Evolutionary conservation across 2,329 filamentous ascomycete genomes (phyloP), one percentile per base, ranked within the genome.

Genomic region (Alternaria triticimaculans): DNA sequence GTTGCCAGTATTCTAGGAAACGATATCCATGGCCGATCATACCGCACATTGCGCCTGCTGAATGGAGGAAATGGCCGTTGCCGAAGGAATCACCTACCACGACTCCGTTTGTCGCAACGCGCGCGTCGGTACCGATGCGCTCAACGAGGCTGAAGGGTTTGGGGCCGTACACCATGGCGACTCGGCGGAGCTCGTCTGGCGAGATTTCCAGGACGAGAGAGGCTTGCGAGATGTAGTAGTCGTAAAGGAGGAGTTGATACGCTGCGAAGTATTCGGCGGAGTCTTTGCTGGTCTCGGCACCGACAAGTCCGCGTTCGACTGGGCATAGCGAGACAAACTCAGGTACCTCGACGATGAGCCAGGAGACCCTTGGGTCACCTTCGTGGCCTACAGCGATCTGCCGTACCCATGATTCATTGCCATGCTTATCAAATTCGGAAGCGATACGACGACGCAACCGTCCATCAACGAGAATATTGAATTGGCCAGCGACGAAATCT

Each of bases 71-170:
- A 26, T 70, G 67, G 4, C 67, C 67, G 20, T 68, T 68, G 2
- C 67, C 67, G 18, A 70, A 70, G 7, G 67, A 67, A 37, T 68
- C 66, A 14, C 67, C 67, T 18, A 59, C 66, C 9, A 70, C 62
- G 30, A 68, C 54, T 8, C 63, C 66, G 25, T 70, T 70, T 6
- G 63, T 59, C 10, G 66, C 66, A 5, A 70, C n/a, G 14, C 63
- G 63, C 25, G 67, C 58, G 30, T 68, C 54, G 3, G 33, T 44
- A 3, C 66, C 66, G 11, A 68, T 68, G 28, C 63, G 67, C 44
- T 68, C 66, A 26, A 70, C 53, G 10, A 70, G 62, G 18, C 66
- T 70, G 45, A 70, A 70, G 11, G 64, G 67, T 21, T 68, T 68
- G 20, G 66, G 66, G 4, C 67, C 67, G 44, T 70, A 67, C 5